Conservation (phyloP, 1,139 yeast genomes). For the Pichia sp. region DNA sequence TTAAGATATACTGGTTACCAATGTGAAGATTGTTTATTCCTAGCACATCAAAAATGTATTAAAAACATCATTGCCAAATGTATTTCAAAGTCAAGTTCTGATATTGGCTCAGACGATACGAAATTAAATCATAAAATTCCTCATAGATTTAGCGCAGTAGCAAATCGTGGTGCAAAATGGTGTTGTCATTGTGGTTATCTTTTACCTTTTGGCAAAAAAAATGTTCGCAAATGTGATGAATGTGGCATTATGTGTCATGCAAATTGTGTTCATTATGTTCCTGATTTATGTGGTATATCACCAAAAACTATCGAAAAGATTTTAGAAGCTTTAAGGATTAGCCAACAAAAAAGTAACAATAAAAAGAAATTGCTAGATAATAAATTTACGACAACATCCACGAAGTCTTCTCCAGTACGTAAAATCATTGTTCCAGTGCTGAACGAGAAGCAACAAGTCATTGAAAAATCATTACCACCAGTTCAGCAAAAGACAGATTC, state of each 20-base stretch:
- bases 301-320: conserved; percentile 95
- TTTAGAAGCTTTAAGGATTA: conserved; percentile 73
- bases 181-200: conserved; percentile 98
- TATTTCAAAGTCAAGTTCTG: conserved; percentile 85
- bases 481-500: too few species aligned
- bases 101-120: conserved; percentile 78
- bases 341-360: conserved; percentile 41
- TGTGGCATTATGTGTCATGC: conserved; percentile 96
- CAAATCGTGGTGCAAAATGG: conserved; percentile 97
- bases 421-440: too few species aligned
- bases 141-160: conserved; percentile 84
- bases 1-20: conserved; percentile 88
- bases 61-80: conserved; percentile 93
- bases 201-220: conserved; percentile 90
- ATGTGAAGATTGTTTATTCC: conserved; percentile 90
- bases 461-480: too few species aligned
- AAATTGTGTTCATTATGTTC: conserved; percentile 88
- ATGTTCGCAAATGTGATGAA: conserved; percentile 90
- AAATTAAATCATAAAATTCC: conserved; percentile 95
- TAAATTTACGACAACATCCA: neutral
- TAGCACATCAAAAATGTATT: conserved; percentile 93
- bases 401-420: neutral
- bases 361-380: conserved; percentile 4
- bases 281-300: conserved; percentile 97
- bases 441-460: too few species aligned